A percentile compares a stretch with the other conserved stretches of the same genome.
Conservation (phyloP, 768 basidiomycete genomes). For the Boletus patriciae region DNA sequence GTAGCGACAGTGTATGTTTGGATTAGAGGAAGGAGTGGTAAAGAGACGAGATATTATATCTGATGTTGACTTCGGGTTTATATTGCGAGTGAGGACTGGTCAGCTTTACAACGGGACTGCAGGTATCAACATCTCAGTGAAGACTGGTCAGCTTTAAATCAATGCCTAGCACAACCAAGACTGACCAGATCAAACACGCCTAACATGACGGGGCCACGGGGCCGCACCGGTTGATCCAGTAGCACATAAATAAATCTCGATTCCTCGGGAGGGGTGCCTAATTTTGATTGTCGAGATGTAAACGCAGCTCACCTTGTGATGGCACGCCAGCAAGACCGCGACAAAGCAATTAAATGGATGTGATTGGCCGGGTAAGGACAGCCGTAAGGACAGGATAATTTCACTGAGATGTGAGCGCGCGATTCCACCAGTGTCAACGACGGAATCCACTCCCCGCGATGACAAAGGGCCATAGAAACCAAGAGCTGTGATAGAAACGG, state of each 20-base stretch:
- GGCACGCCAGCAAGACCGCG: background rate
- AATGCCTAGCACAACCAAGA: background rate
- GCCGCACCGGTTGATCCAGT: background rate
- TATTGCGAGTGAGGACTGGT: conserved; percentile 1
- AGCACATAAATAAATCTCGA: background rate
- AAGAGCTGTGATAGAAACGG: background rate
- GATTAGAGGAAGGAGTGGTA: background rate
- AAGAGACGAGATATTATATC: conserved; percentile 3
- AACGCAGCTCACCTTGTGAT: background rate
- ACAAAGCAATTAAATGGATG: background rate
- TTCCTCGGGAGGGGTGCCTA: background rate
- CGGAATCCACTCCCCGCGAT: background rate
- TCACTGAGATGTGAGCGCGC: background rate
- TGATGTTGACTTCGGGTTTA: conserved; percentile 10
- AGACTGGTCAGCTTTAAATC: conserved; percentile 16
- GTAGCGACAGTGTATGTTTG: conserved; percentile 8
- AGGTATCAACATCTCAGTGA: background rate
- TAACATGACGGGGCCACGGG: background rate
- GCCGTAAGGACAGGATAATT: background rate
- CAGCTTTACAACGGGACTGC: conserved; percentile 15
- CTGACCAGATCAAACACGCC: conserved; percentile 10
- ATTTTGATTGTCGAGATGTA: background rate
- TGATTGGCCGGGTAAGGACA: background rate
- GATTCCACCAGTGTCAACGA: background rate
- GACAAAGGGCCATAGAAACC: background rate